Evolutionary conservation across 305 asterid genomes (phyloP), one percentile per base, ranked within the genome.

Genomic region (Petunia hybrid): DNA sequence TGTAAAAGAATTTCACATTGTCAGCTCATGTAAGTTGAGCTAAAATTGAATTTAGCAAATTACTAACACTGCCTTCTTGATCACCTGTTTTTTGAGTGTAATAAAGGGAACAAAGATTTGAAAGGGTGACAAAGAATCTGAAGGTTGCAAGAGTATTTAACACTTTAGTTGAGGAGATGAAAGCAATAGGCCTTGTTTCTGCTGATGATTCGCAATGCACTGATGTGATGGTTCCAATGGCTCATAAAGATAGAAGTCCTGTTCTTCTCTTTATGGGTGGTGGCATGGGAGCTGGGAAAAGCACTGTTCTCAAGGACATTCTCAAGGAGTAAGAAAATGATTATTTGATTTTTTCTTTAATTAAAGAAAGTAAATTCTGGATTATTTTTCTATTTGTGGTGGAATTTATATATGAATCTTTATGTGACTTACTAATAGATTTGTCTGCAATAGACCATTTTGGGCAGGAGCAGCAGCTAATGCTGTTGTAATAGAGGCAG

Each of bases 231-330:
- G 95, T 96, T 83, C 99, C 99, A 5, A 96, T 94, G 98, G 99
- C 91, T 80, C 99, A 93, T 74, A 91, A 94, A 68, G 98, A 96
- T 81, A 87, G 99, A 86, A 93, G 98, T 63, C 99, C 97, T 0
- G 93, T 94, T 53, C 98, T 96, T 82, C 98, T 96, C 83, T 89
- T 96, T 88, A 96, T 96, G 98, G 99, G 98, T 4, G 98, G 99
- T 57, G 99, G 99, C 10, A 93, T 95, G 99, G 98, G 99, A n/a
- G 99, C 97, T 1, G 99, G 98, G 61, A 95, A 95, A 88, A 95
- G 97, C 85, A 92, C 97, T 13, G 97, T 91, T 80, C 99, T 94
- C 59, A 95, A 92, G 82, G 99, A 96, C 89, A 90, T 96, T 80
- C 92, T 96, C 84, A 94, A 94, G 89, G 99, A 94, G 99, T 93